Evolutionary conservation across 179 eudicot species (phyloP).

Genomic region (Gypsophila paniculata): DNA sequence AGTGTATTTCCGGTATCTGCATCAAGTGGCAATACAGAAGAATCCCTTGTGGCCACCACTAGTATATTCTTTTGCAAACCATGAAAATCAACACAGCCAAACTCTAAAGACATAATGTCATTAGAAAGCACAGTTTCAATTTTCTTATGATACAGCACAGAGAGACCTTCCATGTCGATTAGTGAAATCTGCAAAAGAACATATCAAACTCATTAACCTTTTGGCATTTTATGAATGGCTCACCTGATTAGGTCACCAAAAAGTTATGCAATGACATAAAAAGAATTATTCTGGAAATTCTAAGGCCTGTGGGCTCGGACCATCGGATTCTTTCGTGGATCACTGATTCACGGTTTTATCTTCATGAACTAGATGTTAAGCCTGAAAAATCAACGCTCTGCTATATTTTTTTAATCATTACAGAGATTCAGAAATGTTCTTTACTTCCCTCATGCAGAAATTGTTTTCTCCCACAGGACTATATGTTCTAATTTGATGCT

Average conservation of each 20-base stretch:
- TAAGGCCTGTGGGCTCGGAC: no score
- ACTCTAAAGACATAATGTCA: conserved; percentile 69
- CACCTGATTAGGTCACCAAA: no score
- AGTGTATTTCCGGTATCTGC: conserved; percentile 66
- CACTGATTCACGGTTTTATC: no score
- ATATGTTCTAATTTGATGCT: conserved; percentile 9
- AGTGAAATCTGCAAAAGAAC: conserved; percentile 57
- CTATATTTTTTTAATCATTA: background rate
- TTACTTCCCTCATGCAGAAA: background rate
- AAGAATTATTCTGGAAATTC: no score
- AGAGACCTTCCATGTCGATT: conserved; percentile 63
- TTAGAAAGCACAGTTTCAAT: conserved; percentile 62
- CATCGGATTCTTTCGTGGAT: no score
- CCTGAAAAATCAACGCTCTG: no score
- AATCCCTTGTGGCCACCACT: conserved; percentile 75
- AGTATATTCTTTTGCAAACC: conserved; percentile 80
- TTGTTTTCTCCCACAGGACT: conserved; percentile 7
- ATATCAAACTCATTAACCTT: background rate
- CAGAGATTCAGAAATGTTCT: background rate
- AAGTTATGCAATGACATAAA: no score
- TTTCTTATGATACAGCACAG: conserved; percentile 56
- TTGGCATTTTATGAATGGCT: no score
- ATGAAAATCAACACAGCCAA: conserved; percentile 57
- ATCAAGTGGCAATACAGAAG: conserved; percentile 72
- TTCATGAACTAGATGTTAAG: no score